Conservation (phyloP, 805 yeast species). For the Cyberlindnera suaveolens region DNA sequence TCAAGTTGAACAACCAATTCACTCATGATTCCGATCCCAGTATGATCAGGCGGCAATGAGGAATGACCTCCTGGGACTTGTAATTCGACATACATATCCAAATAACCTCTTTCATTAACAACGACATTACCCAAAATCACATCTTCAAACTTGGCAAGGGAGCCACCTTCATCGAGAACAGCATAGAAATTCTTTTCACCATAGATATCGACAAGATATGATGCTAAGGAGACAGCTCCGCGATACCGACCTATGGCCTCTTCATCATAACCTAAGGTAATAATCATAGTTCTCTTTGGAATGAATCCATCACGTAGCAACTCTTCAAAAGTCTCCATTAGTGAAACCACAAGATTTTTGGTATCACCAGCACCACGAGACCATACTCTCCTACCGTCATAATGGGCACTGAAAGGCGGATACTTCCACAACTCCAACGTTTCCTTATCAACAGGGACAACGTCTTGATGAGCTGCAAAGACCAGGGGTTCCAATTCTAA, state of each 20-base stretch:
- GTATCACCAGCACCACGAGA: constrained; percentile 81
- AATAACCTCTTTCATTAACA: constrained; percentile 54
- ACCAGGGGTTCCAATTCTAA: constrained; percentile 53
- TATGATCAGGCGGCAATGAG: constrained; percentile 73
- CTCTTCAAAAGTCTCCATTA: constrained; percentile 60
- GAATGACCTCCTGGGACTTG: constrained; percentile 74
- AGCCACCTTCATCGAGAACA: constrained; percentile 66
- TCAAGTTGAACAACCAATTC: constrained; percentile 52
- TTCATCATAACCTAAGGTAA: constrained; percentile 77
- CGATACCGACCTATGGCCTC: constrained; percentile 42
- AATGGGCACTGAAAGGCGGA: constrained; percentile 62
- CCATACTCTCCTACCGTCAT: constrained; percentile 57
- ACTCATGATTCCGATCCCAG: constrained; percentile 26
- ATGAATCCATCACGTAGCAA: constrained; percentile 42
- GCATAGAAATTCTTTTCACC: constrained; percentile 58
- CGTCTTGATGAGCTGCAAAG: constrained; percentile 79
- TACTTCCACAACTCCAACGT: constrained; percentile 56
- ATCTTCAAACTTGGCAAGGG: constrained; percentile 23
- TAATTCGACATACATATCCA: constrained; percentile 45
- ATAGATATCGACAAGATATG: constrained; percentile 42
- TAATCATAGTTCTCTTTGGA: constrained; percentile 57
- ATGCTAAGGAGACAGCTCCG: constrained; percentile 42
- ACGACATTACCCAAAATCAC: constrained; percentile 36
- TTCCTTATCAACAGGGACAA: constrained; percentile 68
- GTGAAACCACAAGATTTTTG: constrained; percentile 60